Evolutionary conservation across 306 rosid species (phyloP).

Genomic region (Myrica gale): DNA sequence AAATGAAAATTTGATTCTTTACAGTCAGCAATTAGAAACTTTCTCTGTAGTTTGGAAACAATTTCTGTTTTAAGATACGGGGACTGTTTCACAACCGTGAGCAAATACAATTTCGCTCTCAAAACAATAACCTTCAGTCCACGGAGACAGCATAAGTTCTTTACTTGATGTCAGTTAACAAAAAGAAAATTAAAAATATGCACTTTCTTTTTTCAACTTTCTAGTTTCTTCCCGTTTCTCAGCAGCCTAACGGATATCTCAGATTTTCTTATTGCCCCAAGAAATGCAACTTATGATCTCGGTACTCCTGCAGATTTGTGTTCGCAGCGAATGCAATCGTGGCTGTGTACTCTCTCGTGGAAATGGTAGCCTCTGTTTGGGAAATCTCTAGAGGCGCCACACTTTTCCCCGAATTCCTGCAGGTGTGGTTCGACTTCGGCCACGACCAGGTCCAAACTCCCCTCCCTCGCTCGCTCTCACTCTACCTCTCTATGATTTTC

Average conservation of each 20-base stretch:
- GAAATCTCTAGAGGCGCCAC: slow-evolving; percentile 83
- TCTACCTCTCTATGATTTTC: background rate
- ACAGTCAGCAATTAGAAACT: background rate
- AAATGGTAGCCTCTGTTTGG: slow-evolving; percentile 87
- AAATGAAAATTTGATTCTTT: background rate
- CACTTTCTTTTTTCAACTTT: background rate
- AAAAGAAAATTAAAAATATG: background rate
- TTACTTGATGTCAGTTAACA: background rate
- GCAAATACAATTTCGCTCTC: background rate
- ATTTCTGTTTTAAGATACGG: background rate
- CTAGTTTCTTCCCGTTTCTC: slow-evolving; percentile 7
- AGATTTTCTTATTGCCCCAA: background rate
- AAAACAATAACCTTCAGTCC: background rate
- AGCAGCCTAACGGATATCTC: slow-evolving; percentile 8
- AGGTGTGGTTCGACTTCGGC: slow-evolving; percentile 98
- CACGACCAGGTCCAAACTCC: slow-evolving; percentile 81
- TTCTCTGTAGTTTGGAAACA: background rate
- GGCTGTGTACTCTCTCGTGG: slow-evolving; percentile 75
- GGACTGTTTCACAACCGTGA: background rate
- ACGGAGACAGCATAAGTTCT: background rate
- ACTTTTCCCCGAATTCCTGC: slow-evolving; percentile 75
- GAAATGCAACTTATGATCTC: background rate
- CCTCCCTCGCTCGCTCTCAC: background rate
- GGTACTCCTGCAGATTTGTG: slow-evolving; percentile 57
- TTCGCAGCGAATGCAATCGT: slow-evolving; percentile 86